Evolutionary conservation across 2,329 filamentous ascomycete species (phyloP), one percentile per base, ranked within the genome.

Genomic region (Xylariaceae sp.): DNA sequence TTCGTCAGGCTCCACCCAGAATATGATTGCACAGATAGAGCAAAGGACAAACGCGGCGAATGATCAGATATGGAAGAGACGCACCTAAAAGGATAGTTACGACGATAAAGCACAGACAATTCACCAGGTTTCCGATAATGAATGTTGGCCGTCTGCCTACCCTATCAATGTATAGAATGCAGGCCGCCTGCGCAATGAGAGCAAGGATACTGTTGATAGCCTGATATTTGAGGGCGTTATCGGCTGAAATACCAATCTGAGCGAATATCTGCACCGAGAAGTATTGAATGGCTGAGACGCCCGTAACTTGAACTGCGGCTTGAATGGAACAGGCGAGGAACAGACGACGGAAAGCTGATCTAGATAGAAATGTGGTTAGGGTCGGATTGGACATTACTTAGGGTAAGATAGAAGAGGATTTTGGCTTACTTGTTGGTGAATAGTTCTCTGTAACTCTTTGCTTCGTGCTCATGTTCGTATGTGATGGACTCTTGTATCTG

Each of bases 231-330:
- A 90, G 74, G 0, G 86, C 82, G 22, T 85, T 75, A 41, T 79
- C 70, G 19, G 76, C 75, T 0, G 67, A 62, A 54, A 90, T 88
- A 22, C 85, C 85, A 54, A 88, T 86, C 60, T 86, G 77, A 1
- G 65, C 67, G 64, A 85, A 88, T 54, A 88, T 87, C 3, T 60
- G 64, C 16, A 84, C 77, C 0, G 80, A 83, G 65, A 85, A 89
- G 65, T 89, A 90, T 61, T 90, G 85, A 53, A 89, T 88, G 1
- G 83, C 82, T 2, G 75, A 79, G 0, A 85, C 83, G 53, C 86
- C 86, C 0, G 86, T 90, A 83, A 91, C 88, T 62, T 90, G 86
- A 3, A 83, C 73, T 0, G 79, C 80, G 0, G 82, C 85, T 62
- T 90, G 86, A 1, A 89, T 68, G 1, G 85, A 74, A 55, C 77